Conservation (phyloP, 225 moss, liverwort and hornwort species). For the Marchantia paleacea region DNA sequence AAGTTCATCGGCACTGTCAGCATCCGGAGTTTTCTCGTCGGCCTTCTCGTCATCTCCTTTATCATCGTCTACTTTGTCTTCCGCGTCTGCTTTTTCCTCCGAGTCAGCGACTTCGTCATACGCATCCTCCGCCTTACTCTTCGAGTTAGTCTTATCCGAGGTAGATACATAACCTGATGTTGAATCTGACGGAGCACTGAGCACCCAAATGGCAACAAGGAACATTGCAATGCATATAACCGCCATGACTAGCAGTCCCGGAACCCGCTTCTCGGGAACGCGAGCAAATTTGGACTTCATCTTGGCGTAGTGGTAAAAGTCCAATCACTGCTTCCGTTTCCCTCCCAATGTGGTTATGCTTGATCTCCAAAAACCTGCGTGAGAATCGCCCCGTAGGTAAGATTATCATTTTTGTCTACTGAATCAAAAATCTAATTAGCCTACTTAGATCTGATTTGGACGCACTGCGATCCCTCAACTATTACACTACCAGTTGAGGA, state of each 20-base stretch:
- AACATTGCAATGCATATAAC: slow-evolving; percentile 51
- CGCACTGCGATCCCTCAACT: too few relatives aligned
- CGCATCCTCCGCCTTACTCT: neutral
- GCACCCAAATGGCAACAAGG: slow-evolving; percentile 66
- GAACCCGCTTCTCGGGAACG: slow-evolving; percentile 46
- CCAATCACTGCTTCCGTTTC: neutral
- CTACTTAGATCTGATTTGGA: too few relatives aligned
- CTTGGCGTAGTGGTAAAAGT: slow-evolving; percentile 1
- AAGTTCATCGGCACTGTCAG: neutral
- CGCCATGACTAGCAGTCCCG: slow-evolving; percentile 43
- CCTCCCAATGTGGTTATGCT: neutral
- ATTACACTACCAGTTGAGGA: too few relatives aligned
- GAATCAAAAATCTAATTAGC: too few relatives aligned
- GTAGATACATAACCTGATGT: slow-evolving; percentile 17
- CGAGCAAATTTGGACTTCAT: slow-evolving; percentile 39
- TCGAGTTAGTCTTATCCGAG: neutral
- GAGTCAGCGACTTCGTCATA: neutral
- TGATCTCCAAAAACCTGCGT: neutral
- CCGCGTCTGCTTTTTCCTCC: slow-evolving; percentile 22
- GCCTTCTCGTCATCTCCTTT: slow-evolving; percentile 10
- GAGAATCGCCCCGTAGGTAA: neutral
- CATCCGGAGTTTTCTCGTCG: neutral
- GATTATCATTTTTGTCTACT: too few relatives aligned
- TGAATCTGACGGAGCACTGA: slow-evolving; percentile 44
- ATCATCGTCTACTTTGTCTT: slow-evolving; percentile 10